phyloP scores from a whole-genome alignment of 805 yeast species.

The Hanseniaspora lachancei region DNA sequence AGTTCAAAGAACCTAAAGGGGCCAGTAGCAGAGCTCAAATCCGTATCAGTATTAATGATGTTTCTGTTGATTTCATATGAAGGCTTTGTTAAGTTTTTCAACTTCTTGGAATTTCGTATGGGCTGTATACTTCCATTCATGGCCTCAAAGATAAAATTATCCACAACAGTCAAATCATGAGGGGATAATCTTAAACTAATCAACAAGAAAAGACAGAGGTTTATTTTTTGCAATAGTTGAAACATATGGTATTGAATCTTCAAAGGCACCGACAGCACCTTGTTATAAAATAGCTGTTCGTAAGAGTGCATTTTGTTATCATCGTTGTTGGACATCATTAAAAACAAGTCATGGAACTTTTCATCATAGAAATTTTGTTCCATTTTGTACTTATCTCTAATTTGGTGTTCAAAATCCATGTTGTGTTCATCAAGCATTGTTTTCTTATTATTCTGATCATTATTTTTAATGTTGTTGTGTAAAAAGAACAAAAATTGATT shows the following conservation, averaged over 20 bases:
- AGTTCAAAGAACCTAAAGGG: slow-evolving; percentile 8
- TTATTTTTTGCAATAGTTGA: slow-evolving; percentile 63
- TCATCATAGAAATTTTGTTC: not conserved
- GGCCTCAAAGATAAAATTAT: slow-evolving; percentile 71
- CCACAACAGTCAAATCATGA: slow-evolving; percentile 74
- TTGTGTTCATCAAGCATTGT: not conserved
- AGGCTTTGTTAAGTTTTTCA: slow-evolving; percentile 1
- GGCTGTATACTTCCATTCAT: slow-evolving; percentile 38
- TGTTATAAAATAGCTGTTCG: slow-evolving; percentile 11
- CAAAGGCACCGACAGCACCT: slow-evolving; percentile 11
- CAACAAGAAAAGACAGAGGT: slow-evolving; percentile 75
- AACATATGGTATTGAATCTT: slow-evolving; percentile 31
- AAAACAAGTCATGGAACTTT: slow-evolving; percentile 12
- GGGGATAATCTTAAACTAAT: slow-evolving; percentile 76
- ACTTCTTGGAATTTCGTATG: slow-evolving; percentile 6
- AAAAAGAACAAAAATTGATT: slow-evolving; percentile 11
- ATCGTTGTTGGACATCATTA: slow-evolving; percentile 17
- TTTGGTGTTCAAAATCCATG: not conserved
- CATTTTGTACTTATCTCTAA: not conserved
- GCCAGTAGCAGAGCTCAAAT: not conserved
- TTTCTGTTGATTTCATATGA: slow-evolving; percentile 1
- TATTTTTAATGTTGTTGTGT: not conserved
- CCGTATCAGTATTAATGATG: not conserved
- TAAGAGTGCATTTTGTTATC: slow-evolving; percentile 11
- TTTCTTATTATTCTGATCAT: not conserved